A percentile compares a stretch with the other conserved stretches of the same genome.
Evolutionary conservation across 768 basidiomycete genomes (phyloP).

Genomic region (Amanita inopinata): DNA sequence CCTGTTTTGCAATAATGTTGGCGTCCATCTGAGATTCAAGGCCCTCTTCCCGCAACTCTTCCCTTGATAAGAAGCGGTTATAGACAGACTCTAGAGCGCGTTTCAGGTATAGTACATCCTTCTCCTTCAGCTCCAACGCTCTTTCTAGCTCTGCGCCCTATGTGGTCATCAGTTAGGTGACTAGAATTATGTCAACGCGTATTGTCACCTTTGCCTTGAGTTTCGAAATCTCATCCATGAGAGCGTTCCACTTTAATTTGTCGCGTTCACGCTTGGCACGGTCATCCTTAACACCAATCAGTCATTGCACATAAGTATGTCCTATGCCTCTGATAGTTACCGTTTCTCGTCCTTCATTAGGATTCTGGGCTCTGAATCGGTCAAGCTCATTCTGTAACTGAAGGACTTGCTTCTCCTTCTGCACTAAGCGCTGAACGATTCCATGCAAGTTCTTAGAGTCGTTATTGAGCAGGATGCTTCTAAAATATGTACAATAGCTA

Average conservation of each 20-base stretch:
- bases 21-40: slow-evolving; percentile 50
- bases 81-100: slow-evolving; percentile 85
- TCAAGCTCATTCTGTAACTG: slow-evolving; percentile 68
- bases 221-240: slow-evolving; percentile 67
- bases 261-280: slow-evolving; percentile 70
- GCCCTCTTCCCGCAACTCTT: slow-evolving; percentile 37
- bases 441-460: slow-evolving; percentile 42
- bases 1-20: slow-evolving; percentile 55
- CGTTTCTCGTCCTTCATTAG: slow-evolving; percentile 45
- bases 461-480: not conserved
- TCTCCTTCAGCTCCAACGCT: slow-evolving; percentile 44
- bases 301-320: not conserved
- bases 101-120: slow-evolving; percentile 69
- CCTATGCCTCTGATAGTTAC: slow-evolving; percentile 29
- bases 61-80: slow-evolving; percentile 57
- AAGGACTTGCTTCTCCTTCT: slow-evolving; percentile 79
- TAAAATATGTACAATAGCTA: slow-evolving; percentile 14
- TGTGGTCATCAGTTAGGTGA: not conserved
- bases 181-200: not conserved
- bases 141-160: slow-evolving; percentile 50
- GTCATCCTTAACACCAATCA: slow-evolving; percentile 41
- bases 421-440: slow-evolving; percentile 67
- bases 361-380: slow-evolving; percentile 47
- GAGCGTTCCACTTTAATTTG: slow-evolving; percentile 55
- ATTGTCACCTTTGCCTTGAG: slow-evolving; percentile 54